These are phyloP conservation scores for Globisporangium mamillatum DNA, from an alignment of 352 stramenopile genomes.

Conservation along the genomic window DNA sequence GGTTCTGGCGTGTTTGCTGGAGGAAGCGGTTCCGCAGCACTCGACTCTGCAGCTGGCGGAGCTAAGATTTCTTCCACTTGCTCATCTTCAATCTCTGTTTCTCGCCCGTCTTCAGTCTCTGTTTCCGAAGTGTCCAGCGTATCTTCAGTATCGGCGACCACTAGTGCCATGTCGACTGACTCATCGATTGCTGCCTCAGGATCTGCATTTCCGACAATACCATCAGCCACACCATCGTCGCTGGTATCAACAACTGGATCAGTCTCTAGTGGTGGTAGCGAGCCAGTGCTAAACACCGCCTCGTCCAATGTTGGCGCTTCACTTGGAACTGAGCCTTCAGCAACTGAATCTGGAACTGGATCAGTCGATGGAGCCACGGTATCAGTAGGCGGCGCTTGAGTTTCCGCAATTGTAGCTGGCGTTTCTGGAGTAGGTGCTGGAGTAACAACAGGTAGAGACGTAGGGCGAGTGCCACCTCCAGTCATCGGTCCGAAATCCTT, in stretches of 20 bases:
- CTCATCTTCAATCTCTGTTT: background rate
- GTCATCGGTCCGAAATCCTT: slow-evolving; percentile 5
- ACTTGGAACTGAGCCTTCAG: background rate
- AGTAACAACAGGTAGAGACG: background rate
- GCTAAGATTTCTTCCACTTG: background rate
- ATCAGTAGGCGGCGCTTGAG: background rate
- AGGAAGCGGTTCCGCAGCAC: background rate
- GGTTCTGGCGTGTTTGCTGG: background rate
- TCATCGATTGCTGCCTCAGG: background rate
- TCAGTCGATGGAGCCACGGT: background rate
- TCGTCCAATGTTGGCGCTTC: background rate
- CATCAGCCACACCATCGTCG: background rate
- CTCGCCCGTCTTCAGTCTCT: too few species aligned
- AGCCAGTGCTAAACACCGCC: background rate
- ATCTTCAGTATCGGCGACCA: background rate
- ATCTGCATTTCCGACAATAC: background rate
- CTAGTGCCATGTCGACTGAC: background rate
- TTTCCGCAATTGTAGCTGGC: background rate
- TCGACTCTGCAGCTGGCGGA: background rate
- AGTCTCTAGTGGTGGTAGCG: background rate
- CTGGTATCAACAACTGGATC: background rate
- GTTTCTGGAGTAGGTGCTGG: background rate
- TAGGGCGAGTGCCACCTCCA: background rate
- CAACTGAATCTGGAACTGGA: background rate
- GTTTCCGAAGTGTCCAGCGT: background rate